Base-by-base conservation (phyloP, 2,329 filamentous ascomycete genomes). In the Aspergillus jensenii region DNA sequence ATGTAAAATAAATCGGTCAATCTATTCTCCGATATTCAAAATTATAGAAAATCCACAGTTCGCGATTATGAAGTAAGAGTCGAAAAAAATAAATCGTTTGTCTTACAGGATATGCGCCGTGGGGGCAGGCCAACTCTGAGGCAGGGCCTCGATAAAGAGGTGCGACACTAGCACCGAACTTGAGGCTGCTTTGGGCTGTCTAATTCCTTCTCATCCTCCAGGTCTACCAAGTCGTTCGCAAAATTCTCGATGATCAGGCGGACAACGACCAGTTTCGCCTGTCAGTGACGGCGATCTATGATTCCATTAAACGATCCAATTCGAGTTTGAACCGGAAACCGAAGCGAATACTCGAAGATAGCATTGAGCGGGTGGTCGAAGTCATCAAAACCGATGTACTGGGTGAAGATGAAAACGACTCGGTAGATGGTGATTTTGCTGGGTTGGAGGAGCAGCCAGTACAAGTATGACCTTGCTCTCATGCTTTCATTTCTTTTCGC, bases 291-390 rank as follows among this genome's bases (percentile, higher is more conserved):
- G 75, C 79, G 2, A 83, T 96, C 1, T 96, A 95, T 71, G 88
- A 92, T 40, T 85, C 84, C 58, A 91, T 98, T 61, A 90, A 92
- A 66, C 79, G 81, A 51, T 96, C 92, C 14, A 97, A 97, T 72
- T 96, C 92, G 0, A 92, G 89, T 53, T 76, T 98, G 21, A 91
- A 90, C 62, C 82, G 95, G 21, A 87, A 90, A 64, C 91, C 91
- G 40, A 96, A 95, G 74, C 88, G 87, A 60, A 81, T 89, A 0
- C 78, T 98, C 1, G 90, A 96, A 72, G 90, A 95, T 62, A 89
- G 90, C 37, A 91, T 98, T 62, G 91, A 96, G 61, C 82, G 91
- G 7, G 91, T 93, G 0, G 78, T 97, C 15, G 84, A 87, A 7
- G 85, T 91, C 17, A 79, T 93, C 5, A 88, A 87, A 55, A 78